These are phyloP conservation scores for Neckera pumila DNA, from an alignment of 225 moss, liverwort and hornwort species.

Conservation along the genomic window DNA sequence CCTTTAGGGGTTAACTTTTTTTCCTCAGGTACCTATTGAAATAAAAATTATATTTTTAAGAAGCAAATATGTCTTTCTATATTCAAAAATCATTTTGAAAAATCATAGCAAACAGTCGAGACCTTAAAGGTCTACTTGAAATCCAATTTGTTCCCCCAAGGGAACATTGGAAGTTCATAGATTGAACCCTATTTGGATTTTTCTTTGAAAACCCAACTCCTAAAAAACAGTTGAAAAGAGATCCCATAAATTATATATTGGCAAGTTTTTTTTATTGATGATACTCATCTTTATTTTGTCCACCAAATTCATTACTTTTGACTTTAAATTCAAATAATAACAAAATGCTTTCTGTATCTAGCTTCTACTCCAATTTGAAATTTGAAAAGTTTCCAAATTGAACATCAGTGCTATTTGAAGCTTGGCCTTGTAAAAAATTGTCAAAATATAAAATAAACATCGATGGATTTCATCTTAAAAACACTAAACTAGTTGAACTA, in stretches of 20 bases:
- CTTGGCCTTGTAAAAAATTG: background rate
- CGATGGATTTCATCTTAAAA: background rate
- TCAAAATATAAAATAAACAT: background rate
- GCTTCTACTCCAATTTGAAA: background rate
- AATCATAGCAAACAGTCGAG: no score
- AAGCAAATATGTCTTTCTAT: no score
- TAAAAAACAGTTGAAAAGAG: rapidly evolving
- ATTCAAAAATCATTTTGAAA: no score
- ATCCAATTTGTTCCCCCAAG: no score
- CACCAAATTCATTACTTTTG: background rate
- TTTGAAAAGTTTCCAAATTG: background rate
- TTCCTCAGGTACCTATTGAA: no score
- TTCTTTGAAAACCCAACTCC: background rate
- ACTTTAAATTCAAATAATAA: background rate
- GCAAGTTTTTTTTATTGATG: no score
- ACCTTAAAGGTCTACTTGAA: no score
- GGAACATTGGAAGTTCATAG: no score
- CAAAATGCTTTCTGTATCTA: background rate
- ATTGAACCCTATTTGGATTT: background rate
- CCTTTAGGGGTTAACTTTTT: no score
- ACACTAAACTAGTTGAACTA: no score
- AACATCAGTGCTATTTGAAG: background rate
- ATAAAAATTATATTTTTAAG: no score
- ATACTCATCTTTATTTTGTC: background rate
- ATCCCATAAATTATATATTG: background rate